Evolutionary conservation across 2,329 filamentous ascomycete species (phyloP).

Genomic region (Corynespora cassiicola): DNA sequence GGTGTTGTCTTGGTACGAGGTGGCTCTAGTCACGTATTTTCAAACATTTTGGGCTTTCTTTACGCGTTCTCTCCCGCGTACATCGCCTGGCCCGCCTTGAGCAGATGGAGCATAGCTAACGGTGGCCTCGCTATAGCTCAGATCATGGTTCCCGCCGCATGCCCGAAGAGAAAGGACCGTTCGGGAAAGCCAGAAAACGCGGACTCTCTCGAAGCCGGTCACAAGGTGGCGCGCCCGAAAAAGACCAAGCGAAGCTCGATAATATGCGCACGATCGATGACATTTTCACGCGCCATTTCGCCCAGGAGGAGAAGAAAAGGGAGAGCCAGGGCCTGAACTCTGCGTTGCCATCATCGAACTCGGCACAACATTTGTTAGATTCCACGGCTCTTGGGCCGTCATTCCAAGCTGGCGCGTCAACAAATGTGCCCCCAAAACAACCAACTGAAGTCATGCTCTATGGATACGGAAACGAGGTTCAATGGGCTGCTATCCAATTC

Average conservation of each 20-base stretch:
- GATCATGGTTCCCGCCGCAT: slow-evolving; percentile 59
- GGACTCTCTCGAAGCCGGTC: slow-evolving; percentile 60
- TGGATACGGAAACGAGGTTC: slow-evolving; percentile 73
- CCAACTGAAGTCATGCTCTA: slow-evolving; percentile 84
- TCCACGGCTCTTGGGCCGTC: slow-evolving; percentile 30
- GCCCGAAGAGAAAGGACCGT: slow-evolving; percentile 67
- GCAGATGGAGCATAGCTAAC: slow-evolving; percentile 24
- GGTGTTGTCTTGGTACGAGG: too few relatives aligned
- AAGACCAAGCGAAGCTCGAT: slow-evolving; percentile 57
- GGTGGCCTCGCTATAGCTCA: slow-evolving; percentile 25
- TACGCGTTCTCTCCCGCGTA: not conserved
- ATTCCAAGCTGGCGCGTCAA: slow-evolving; percentile 30
- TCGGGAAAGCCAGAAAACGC: slow-evolving; percentile 59
- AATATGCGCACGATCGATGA: slow-evolving; percentile 55
- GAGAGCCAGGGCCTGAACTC: slow-evolving; percentile 23
- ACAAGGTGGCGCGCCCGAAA: slow-evolving; percentile 64
- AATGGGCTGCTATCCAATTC: slow-evolving; percentile 86
- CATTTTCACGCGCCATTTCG: slow-evolving; percentile 50
- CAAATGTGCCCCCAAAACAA: slow-evolving; percentile 55
- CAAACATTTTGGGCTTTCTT: too few relatives aligned
- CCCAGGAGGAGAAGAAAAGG: slow-evolving; percentile 33
- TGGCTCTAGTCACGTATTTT: too few relatives aligned
- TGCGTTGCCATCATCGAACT: slow-evolving; percentile 35
- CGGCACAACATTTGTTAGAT: slow-evolving; percentile 41
- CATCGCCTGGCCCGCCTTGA: too few relatives aligned